Percentiles rank a stretch among this genome's conserved stretches.
Evolutionary conservation across 148 eudicot genomes (phyloP).

Genomic region (Vaccinium macrocarpon): DNA sequence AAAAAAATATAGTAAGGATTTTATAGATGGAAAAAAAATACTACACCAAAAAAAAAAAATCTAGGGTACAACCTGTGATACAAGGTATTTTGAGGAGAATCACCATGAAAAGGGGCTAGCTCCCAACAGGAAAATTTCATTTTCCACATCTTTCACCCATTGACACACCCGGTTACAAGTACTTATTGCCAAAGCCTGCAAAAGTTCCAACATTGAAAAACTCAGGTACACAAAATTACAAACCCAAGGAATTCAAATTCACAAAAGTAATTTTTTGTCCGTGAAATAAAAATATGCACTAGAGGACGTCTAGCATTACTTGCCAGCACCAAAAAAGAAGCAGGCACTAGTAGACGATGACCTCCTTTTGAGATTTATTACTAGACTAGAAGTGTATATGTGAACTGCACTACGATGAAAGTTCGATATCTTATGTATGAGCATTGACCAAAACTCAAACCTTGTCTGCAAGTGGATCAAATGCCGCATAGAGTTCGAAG

Average conservation of each 20-base stretch:
- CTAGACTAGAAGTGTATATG: neutral
- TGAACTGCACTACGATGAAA: neutral
- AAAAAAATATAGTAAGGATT: constrained; percentile 9
- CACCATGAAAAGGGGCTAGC: constrained; percentile 93
- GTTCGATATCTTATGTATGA: neutral
- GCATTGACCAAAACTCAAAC: constrained; percentile 34
- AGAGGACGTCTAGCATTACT: neutral
- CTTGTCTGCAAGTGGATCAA: constrained; percentile 98
- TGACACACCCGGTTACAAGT: constrained; percentile 91
- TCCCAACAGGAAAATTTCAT: constrained; percentile 84
- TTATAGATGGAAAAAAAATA: constrained; percentile 7
- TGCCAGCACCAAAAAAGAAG: neutral
- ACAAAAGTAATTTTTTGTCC: neutral
- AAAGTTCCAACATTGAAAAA: constrained; percentile 6
- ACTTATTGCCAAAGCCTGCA: constrained; percentile 93
- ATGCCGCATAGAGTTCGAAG: constrained; percentile 96
- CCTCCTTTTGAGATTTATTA: neutral
- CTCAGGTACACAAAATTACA: neutral
- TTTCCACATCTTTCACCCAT: constrained; percentile 97
- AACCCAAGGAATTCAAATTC: neutral
- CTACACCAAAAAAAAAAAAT: neutral
- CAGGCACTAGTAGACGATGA: neutral
- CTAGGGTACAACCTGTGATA: constrained; percentile 16
- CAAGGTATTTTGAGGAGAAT: constrained; percentile 19
- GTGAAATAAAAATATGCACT: neutral